A percentile compares a stretch with the other conserved stretches of the same genome.
These are phyloP conservation scores for Didymellaceae sp. DNA, from an alignment of 2,329 filamentous ascomycete species.

Conservation along the genomic window DNA sequence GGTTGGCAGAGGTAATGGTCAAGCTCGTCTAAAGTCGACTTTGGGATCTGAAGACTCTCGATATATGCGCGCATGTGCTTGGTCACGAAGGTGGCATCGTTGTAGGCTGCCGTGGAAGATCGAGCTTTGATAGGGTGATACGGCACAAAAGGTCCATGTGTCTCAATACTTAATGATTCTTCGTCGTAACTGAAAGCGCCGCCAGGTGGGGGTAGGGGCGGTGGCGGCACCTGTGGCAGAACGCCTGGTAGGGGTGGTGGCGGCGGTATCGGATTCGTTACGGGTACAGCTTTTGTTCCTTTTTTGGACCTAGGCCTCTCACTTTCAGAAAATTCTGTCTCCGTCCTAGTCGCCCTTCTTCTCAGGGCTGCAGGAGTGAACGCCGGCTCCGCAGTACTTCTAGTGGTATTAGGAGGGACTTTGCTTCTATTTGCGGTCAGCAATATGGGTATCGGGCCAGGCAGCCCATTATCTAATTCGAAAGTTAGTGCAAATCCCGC, in stretches of 20 bases:
- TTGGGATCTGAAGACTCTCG: neutral
- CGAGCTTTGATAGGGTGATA: slow-evolving; percentile 17
- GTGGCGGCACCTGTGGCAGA: neutral
- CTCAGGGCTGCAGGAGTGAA: slow-evolving; percentile 11
- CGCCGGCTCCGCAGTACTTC: neutral
- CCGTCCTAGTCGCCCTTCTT: slow-evolving; percentile 9
- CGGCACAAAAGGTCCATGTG: slow-evolving; percentile 18
- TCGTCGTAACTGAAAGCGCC: neutral
- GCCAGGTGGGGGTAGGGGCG: neutral
- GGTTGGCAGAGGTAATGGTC: neutral
- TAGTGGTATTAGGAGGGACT: neutral
- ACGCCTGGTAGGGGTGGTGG: neutral
- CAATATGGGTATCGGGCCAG: too few species aligned
- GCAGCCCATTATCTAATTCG: too few species aligned
- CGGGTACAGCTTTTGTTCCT: too few species aligned
- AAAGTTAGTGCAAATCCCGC: too few species aligned
- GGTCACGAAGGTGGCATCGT: neutral
- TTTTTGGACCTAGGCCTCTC: too few species aligned
- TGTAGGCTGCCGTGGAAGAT: slow-evolving; percentile 7
- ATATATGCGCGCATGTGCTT: neutral
- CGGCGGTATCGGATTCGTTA: neutral
- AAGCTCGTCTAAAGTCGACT: slow-evolving; percentile 1
- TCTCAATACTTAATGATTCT: neutral
- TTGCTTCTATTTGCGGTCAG: too few species aligned
- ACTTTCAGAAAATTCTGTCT: too few species aligned